Conservation (phyloP, 768 basidiomycete genomes). For the Mycena sanguinolenta region DNA sequence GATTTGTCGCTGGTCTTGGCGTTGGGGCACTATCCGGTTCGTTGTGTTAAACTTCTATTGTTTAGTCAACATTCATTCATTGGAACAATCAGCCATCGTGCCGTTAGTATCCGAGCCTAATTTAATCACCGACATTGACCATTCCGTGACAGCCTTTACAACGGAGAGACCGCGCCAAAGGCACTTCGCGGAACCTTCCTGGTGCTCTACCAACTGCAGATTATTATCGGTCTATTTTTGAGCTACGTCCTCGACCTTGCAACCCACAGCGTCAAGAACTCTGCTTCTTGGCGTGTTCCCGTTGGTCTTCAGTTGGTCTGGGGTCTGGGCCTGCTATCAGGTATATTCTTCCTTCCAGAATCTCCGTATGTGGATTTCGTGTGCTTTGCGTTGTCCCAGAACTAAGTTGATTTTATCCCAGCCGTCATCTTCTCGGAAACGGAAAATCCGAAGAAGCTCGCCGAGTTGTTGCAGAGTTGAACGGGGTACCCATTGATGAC, state of each 20-base stretch:
- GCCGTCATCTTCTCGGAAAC: conserved; percentile 78
- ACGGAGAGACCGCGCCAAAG: conserved; percentile 85
- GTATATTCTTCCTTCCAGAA: conserved; percentile 83
- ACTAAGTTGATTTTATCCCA: conserved; percentile 37
- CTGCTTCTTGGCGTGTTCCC: conserved; percentile 81
- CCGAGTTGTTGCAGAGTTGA: conserved; percentile 73
- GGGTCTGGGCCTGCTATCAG: conserved; percentile 75
- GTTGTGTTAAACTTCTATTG: conserved; percentile 25
- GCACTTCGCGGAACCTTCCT: conserved; percentile 77
- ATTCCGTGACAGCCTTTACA: conserved; percentile 66
- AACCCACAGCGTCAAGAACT: conserved; percentile 65
- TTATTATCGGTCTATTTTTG: conserved; percentile 80
- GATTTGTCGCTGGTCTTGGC: conserved; percentile 82
- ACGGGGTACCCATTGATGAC: conserved; percentile 72
- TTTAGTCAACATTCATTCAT: conserved; percentile 10
- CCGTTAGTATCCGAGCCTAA: conserved; percentile 50
- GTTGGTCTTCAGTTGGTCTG: conserved; percentile 82
- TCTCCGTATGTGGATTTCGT: conserved; percentile 68
- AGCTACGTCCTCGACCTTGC: conserved; percentile 81
- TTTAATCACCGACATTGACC: conserved; percentile 35
- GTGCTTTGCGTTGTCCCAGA: conserved; percentile 4
- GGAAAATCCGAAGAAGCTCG: conserved; percentile 68
- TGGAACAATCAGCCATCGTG: conserved; percentile 57
- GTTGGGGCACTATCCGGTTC: conserved; percentile 82
- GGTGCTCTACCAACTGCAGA: conserved; percentile 83